A percentile compares a stretch with the other conserved stretches of the same genome.
phyloP scores from a whole-genome alignment of 495 filamentous ascomycete species.

The Aspergillus olivimuriae region DNA sequence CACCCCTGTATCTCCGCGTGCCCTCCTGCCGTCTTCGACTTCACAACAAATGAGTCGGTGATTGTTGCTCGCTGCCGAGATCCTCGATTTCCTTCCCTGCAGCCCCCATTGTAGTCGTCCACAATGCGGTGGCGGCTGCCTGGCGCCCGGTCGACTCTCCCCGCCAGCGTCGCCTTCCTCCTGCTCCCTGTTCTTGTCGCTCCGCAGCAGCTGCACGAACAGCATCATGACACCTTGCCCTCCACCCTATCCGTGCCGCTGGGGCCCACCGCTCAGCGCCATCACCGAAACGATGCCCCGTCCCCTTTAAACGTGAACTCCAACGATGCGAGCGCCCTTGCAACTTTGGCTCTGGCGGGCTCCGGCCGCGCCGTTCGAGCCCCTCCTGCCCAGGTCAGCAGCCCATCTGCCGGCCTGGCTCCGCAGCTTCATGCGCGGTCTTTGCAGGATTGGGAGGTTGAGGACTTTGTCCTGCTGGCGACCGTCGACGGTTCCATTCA shows the following conservation, averaged over 20 bases:
- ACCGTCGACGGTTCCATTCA: slow-evolving; percentile 96
- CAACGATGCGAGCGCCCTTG: slow-evolving; percentile 87
- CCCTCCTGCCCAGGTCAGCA: slow-evolving; percentile 65
- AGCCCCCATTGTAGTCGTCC: slow-evolving; percentile 26
- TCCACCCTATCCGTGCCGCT: slow-evolving; percentile 29
- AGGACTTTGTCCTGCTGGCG: slow-evolving; percentile 99
- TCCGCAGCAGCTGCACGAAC: slow-evolving; percentile 45
- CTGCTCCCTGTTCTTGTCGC: slow-evolving; percentile 38
- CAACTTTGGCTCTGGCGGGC: slow-evolving; percentile 86
- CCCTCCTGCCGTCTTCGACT: too few species aligned
- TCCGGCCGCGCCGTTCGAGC: slow-evolving; percentile 70
- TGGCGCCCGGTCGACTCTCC: slow-evolving; percentile 41
- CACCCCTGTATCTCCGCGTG: too few species aligned
- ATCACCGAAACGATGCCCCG: slow-evolving; percentile 6
- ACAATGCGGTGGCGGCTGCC: slow-evolving; percentile 47
- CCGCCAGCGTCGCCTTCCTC: slow-evolving; percentile 44
- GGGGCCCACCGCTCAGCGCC: slow-evolving; percentile 19
- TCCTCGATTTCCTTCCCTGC: too few species aligned
- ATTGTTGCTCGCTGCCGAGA: too few species aligned
- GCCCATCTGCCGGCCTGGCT: slow-evolving; percentile 61
- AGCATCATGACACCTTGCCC: slow-evolving; percentile 24
- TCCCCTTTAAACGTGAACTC: slow-evolving; percentile 37
- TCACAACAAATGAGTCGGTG: too few species aligned
- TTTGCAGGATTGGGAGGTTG: slow-evolving; percentile 97
- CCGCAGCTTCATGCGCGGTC: slow-evolving; percentile 85